A percentile compares a stretch with the other conserved stretches of the same genome.
Evolutionary conservation across 371 early-diverging fungal species (phyloP).

Genomic region (Choanephora cucurbitarum): DNA sequence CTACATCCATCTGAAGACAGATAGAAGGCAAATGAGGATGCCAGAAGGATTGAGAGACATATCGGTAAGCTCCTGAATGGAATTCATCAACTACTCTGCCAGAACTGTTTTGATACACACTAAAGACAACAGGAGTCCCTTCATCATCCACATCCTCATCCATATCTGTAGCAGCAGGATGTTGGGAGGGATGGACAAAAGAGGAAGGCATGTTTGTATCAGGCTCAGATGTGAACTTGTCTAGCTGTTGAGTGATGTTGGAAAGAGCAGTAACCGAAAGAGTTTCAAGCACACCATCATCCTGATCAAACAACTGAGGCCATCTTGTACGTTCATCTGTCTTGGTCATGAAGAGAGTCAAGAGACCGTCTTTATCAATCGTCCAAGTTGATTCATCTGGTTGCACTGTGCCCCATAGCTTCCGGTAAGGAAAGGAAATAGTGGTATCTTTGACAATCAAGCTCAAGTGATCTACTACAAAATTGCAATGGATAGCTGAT

Average conservation of each 20-base stretch:
- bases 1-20: slow-evolving; percentile 74
- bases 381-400: slow-evolving; percentile 77
- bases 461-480: slow-evolving; percentile 49
- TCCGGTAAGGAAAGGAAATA: slow-evolving; percentile 36
- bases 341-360: slow-evolving; percentile 73
- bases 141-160: slow-evolving; percentile 74
- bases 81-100: slow-evolving; percentile 40
- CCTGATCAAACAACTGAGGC: slow-evolving; percentile 73
- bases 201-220: slow-evolving; percentile 3
- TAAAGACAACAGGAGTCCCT: slow-evolving; percentile 53
- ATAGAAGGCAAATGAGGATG: slow-evolving; percentile 45
- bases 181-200: slow-evolving; percentile 32
- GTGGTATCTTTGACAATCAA: slow-evolving; percentile 42
- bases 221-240: slow-evolving; percentile 63
- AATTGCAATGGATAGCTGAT: slow-evolving; percentile 57
- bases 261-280: slow-evolving; percentile 65
- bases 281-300: slow-evolving; percentile 76
- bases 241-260: slow-evolving; percentile 60
- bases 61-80: slow-evolving; percentile 46
- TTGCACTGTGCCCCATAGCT: slow-evolving; percentile 49
- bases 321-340: slow-evolving; percentile 67
- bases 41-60: slow-evolving; percentile 54
- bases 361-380: slow-evolving; percentile 54
- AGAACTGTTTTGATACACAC: slow-evolving; percentile 40
- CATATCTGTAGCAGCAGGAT: slow-evolving; percentile 59